Evolutionary conservation across 257 asterid species (phyloP), one percentile per base, ranked within the genome.

Genomic region (Solanum appendiculatum): DNA sequence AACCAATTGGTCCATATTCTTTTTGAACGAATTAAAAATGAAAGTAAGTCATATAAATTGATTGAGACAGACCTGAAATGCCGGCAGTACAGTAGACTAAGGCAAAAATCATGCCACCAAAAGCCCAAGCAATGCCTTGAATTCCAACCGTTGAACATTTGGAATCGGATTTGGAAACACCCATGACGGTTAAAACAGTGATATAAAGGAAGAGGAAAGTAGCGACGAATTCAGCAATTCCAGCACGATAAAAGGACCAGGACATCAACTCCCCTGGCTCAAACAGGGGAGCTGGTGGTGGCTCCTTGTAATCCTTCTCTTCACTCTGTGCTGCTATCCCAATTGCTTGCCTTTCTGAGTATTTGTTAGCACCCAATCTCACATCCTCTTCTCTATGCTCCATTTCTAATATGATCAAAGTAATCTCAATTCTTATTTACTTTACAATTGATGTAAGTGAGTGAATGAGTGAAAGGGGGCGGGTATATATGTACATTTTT

Each of bases 1-100:
- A 60, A 10, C 16, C 13, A 9, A 54, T 54, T 51, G 23, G 1
- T 34, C n/a, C n/a, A n/a, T n/a, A n/a, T n/a, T n/a, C n/a, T n/a
- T n/a, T n/a, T n/a, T n/a, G n/a, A n/a, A n/a, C n/a, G n/a, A n/a
- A n/a, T n/a, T n/a, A n/a, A n/a, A n/a, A n/a, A n/a, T n/a, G n/a
- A n/a, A n/a, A n/a, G n/a, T n/a, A n/a, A n/a, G n/a, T n/a, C n/a
- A n/a, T n/a, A n/a, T n/a, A n/a, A n/a, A n/a, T n/a, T n/a, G n/a
- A n/a, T n/a, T n/a, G n/a, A n/a, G n/a, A n/a, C n/a, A n/a, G n/a
- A n/a, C 96, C 96, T 39, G 96, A 93, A 64, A 93, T 92, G 37
- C 96, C 96, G 39, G 96, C 96, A n/a, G 96, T 92, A 39, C 96
- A 93, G 88, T 93, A 93, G 40, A 93, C 96, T 23, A 92, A 93